Conservation (phyloP, 768 basidiomycete species). For the Panaeolus papilionaceus region DNA sequence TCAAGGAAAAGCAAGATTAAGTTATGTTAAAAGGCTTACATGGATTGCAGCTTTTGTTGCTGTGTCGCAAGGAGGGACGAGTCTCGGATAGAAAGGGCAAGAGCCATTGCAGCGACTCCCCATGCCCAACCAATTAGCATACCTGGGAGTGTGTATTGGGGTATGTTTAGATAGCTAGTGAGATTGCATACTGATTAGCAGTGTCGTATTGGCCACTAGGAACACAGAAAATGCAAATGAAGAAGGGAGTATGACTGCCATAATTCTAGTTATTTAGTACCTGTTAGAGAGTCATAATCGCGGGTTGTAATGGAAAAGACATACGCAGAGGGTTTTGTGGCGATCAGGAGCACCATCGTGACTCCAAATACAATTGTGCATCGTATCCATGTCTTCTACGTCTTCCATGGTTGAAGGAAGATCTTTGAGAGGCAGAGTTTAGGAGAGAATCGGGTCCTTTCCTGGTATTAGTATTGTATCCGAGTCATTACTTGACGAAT, state of each 20-base stretch:
- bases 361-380: conserved; percentile 41
- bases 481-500: not conserved
- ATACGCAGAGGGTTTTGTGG: conserved; percentile 37
- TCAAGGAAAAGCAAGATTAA: not conserved
- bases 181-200: conserved; percentile 38
- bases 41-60: conserved; percentile 39
- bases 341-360: conserved; percentile 43
- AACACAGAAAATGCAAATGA: conserved; percentile 46
- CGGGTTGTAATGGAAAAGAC: not conserved
- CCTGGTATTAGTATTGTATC: not conserved
- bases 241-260: conserved; percentile 46
- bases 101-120: conserved; percentile 51
- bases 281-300: not conserved
- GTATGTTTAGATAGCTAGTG: not conserved
- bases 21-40: conserved; percentile 32
- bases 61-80: conserved; percentile 41
- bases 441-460: not conserved
- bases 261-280: conserved; percentile 34
- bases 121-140: conserved; percentile 56
- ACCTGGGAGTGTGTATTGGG: conserved; percentile 27
- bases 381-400: conserved; percentile 48
- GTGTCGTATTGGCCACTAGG: conserved; percentile 37
- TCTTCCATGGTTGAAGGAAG: conserved; percentile 36
- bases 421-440: not conserved
- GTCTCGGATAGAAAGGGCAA: conserved; percentile 43